phyloP scores from a whole-genome alignment of 202 grass and related monocot genomes.

The Digitaria exilis region DNA sequence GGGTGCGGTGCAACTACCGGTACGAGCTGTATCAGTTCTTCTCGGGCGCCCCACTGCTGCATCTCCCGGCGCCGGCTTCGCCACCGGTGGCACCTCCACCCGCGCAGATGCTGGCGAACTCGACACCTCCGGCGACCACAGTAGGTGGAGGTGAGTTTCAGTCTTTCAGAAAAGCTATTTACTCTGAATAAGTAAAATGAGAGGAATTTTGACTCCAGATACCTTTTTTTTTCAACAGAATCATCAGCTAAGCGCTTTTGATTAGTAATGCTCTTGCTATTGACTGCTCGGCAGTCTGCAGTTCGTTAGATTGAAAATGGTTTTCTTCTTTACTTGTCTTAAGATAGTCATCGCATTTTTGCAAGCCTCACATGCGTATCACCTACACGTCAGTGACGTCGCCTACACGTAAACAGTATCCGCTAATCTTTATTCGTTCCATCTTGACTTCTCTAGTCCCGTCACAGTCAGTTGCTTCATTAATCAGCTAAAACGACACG shows the following conservation, averaged over 20 bases:
- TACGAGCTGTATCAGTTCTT: constrained; percentile 45
- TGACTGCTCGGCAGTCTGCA: background rate
- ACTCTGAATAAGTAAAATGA: background rate
- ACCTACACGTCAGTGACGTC: no score
- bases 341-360: background rate
- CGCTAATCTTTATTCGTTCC: background rate
- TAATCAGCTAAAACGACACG: background rate
- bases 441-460: background rate
- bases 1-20: constrained; percentile 40
- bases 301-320: background rate
- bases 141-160: background rate
- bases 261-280: background rate
- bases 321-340: constrained; percentile 4
- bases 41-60: background rate
- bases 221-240: no score
- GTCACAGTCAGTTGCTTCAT: background rate
- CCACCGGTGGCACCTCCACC: background rate
- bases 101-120: background rate
- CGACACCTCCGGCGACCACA: background rate
- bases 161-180: background rate
- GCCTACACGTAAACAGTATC: constrained; percentile 12
- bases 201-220: background rate
- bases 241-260: no score
- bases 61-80: background rate
- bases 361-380: background rate